Evolutionary conservation across 2,329 filamentous ascomycete species (phyloP), one percentile per base, ranked within the genome.

Genomic region (Cordyceps pruinosa): DNA sequence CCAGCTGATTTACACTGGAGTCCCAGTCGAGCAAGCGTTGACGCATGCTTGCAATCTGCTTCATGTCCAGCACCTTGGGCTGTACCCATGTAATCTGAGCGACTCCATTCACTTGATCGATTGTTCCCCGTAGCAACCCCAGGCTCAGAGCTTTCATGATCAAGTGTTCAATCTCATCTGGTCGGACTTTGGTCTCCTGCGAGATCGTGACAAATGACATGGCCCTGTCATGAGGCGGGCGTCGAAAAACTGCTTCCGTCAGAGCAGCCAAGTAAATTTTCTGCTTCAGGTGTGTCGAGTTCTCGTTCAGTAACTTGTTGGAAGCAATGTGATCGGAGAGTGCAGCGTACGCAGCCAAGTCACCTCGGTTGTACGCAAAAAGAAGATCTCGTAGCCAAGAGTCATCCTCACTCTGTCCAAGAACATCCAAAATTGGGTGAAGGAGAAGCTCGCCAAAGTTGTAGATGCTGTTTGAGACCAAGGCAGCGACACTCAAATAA

Each of bases 141-240:
- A 99, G 75, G 68, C 92, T 97, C 66, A 99, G 75, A n/a, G 94
- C 94, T 80, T 97, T 97, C 94, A 99, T 99, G 67, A 99, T 89
- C 62, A 99, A 77, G 72, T 97, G 93, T 79, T 99, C 94, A 65
- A 99, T 97, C 76, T 97, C 90, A 66, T 94, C 85, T 3, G 86
- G 84, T 65, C 85, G 83, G 52, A 99, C 92, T 74, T 96, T 96
- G 4, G 94, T 99, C 77, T 97, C 93, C 64, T 88, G 81, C 5
- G 89, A 84, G 68, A 99, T 97, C 50, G 90, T 89, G 53, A 79
- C 76, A 75, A 99, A 99, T 5, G 88, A 88, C 87, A 99, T 94
- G 66, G 90, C 87, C 62, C 94, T 89, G 77, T 97, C 90, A 70
- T 99, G 94, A 30, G 94, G 93, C 49, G 94, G 91, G 47, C 94